Conservation (phyloP, 257 asterid species). For the Solanum sitiens region DNA sequence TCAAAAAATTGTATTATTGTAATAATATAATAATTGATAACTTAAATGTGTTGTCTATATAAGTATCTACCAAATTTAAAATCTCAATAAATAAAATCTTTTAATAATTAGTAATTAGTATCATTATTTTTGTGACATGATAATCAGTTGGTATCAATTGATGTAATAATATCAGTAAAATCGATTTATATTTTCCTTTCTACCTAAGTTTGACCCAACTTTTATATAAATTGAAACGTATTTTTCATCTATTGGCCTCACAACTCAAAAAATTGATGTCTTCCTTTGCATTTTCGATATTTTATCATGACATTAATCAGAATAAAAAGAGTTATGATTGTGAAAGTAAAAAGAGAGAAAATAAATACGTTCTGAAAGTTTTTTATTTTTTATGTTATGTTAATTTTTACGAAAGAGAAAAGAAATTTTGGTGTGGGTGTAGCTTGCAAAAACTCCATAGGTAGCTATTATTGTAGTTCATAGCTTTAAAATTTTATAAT, state of each 20-base stretch:
- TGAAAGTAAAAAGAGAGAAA: too few relatives aligned
- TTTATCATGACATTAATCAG: background rate
- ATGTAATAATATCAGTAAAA: background rate
- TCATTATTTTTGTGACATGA: background rate
- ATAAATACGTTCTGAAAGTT: too few relatives aligned
- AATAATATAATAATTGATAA: background rate
- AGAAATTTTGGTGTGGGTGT: background rate
- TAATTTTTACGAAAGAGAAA: too few relatives aligned
- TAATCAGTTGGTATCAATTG: background rate
- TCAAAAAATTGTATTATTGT: too few relatives aligned
- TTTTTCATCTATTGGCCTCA: background rate
- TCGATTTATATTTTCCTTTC: background rate
- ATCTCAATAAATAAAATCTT: background rate
- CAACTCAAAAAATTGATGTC: background rate
- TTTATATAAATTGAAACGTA: too few relatives aligned
- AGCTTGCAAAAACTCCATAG: too few relatives aligned
- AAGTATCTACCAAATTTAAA: background rate
- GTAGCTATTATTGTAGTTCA: too few relatives aligned
- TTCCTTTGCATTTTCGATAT: too few relatives aligned
- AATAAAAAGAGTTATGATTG: too few relatives aligned
- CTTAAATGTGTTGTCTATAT: background rate
- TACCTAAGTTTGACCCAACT: background rate
- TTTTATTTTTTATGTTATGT: background rate
- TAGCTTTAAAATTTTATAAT: too few relatives aligned
- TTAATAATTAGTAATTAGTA: background rate